Evolutionary conservation across 78 protist species (phyloP).

Genomic region (Dictyostelium discoideum): DNA sequence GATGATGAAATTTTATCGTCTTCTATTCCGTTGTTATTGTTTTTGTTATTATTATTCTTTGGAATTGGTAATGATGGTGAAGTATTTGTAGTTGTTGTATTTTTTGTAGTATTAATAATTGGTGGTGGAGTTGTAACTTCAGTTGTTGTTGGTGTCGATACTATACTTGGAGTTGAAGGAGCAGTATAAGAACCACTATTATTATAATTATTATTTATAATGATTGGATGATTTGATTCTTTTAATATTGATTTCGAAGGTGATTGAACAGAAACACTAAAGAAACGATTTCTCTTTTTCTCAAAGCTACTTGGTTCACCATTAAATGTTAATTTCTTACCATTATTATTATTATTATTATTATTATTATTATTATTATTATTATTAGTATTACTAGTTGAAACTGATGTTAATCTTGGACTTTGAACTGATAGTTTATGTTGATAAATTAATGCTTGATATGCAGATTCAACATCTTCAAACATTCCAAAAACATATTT

Average conservation of each 20-base stretch:
- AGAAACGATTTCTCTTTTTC: constrained; percentile 31
- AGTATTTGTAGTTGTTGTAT: neutral
- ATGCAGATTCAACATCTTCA: constrained; percentile 52
- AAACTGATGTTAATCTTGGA: neutral
- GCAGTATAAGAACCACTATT: constrained; percentile 1
- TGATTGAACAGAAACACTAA: neutral
- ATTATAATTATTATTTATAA: neutral
- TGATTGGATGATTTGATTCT: constrained; percentile 11
- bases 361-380: too few species aligned
- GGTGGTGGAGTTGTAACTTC: neutral
- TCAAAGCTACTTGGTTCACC: neutral
- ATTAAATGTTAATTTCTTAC: neutral
- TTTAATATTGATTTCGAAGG: neutral
- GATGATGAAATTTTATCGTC: neutral
- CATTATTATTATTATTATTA: too few species aligned
- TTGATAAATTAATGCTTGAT: neutral
- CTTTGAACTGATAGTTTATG: constrained; percentile 4
- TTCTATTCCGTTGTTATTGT: neutral
- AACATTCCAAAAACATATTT: constrained; percentile 74
- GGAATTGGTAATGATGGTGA: neutral
- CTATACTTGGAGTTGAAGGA: neutral
- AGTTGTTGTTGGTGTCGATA: too few species aligned
- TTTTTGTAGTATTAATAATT: neutral
- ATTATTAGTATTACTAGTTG: neutral
- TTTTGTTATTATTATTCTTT: constrained; percentile 15